Base-by-base conservation (phyloP, 345 rosid genomes). In the Durio zibethinus region DNA sequence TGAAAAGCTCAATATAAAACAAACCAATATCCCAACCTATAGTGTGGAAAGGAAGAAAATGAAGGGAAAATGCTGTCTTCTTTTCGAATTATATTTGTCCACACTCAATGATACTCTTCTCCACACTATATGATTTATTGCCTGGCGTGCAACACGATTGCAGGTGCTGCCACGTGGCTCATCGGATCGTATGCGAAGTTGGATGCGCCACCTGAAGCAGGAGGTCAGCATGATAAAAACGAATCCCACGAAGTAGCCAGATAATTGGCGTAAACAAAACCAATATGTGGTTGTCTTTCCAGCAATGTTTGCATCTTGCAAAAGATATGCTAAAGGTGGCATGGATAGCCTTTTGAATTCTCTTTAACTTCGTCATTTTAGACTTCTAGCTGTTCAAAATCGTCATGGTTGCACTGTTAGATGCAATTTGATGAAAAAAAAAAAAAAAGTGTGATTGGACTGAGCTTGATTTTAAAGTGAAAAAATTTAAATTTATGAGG, bases 151-250 rank as follows among this genome's bases (percentile, higher is more conserved):
- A 15, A 52, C n/a, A 33, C 31, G 64, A 12, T 14, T 61, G 3
- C 15, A 16, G 80, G 85, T 65, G 75, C 8, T 7, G 74, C 81
- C 85, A 78, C 70, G 67, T 81, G 73, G 76, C 67, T 31, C 42
- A 38, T 18, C 18, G 50, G 16, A 10, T 48, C n/a, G 1, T 18
- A 7, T 33, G 66, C 61, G 14, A 5, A 18, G n/a, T 40, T 40
- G 62, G 62, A 57, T 57, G 18, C 47, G 33, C 65, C 74, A 47
- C 29, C 43, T 7, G 70, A 77, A 38, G 0, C 1, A 63, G 11
- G 21, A 60, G 50, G 45, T 42, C 53, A 38, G 36, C 33, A 43
- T 45, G 33, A 47, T 70, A 45, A 45, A 70, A 16, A 15, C 35
- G 40, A 33, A 10, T 56, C 43, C 71, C 78, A 54, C 23, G 10